Conservation (phyloP, 768 basidiomycete genomes). For the Crucibulum laeve region DNA sequence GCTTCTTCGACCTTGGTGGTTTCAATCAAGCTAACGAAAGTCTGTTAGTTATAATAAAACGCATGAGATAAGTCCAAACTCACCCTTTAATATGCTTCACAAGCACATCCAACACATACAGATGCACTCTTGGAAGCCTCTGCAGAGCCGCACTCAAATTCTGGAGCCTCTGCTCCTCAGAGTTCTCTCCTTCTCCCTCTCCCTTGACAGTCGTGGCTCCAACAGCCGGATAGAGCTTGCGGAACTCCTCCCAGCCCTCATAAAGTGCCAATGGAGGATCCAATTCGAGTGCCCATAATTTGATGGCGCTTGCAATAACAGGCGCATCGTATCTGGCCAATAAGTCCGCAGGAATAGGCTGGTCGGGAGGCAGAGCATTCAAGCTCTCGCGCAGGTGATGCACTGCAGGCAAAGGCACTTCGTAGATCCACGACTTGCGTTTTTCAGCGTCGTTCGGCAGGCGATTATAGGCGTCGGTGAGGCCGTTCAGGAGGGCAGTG, state of each 20-base stretch:
- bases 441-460: constrained; percentile 70
- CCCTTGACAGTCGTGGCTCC: constrained; percentile 44
- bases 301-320: constrained; percentile 79
- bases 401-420: constrained; percentile 77
- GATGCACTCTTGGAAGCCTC: constrained; percentile 71
- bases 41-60: constrained; percentile 3
- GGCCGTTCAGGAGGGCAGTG: constrained; percentile 54
- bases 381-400: constrained; percentile 85
- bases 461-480: constrained; percentile 59
- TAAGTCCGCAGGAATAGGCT: constrained; percentile 47
- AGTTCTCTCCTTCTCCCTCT: constrained; percentile 39
- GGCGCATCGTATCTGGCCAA: constrained; percentile 76
- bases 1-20: constrained; percentile 66
- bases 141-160: constrained; percentile 60
- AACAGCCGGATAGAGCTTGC: constrained; percentile 79
- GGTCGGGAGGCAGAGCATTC: constrained; percentile 62
- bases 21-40: constrained; percentile 54
- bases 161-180: constrained; percentile 57
- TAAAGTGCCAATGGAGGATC: constrained; percentile 81
- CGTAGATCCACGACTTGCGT: constrained; percentile 93
- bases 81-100: constrained; percentile 73
- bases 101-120: constrained; percentile 76
- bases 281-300: constrained; percentile 90
- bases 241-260: constrained; percentile 91
- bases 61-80: constrained; percentile 17